These are phyloP conservation scores for Nicotiana attenuata DNA, from an alignment of 257 asterid genomes.

Conservation along the genomic window DNA sequence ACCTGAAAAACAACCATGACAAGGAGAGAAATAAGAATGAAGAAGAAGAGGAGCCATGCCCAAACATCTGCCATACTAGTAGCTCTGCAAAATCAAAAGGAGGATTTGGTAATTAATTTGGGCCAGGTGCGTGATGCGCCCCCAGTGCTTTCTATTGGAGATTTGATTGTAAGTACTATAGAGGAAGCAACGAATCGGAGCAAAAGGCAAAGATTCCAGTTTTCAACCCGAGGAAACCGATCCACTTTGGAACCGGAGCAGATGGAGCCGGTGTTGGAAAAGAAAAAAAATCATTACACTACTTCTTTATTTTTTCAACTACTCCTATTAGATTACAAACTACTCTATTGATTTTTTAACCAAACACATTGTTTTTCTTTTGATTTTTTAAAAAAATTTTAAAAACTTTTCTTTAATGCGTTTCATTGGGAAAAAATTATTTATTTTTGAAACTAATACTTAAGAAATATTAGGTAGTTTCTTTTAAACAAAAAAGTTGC, in stretches of 20 bases:
- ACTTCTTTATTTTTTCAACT: too few relatives aligned
- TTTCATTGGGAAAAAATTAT: too few relatives aligned
- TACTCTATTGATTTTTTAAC: too few relatives aligned
- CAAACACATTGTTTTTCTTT: too few relatives aligned
- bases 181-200: constrained; percentile 4
- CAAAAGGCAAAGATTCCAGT: not conserved
- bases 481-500: too few relatives aligned
- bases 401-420: too few relatives aligned
- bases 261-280: too few relatives aligned
- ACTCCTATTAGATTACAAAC: too few relatives aligned
- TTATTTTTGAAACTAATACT: too few relatives aligned
- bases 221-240: not conserved
- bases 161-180: not conserved
- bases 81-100: not conserved
- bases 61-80: constrained; percentile 53
- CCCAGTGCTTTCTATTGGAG: not conserved
- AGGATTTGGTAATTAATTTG: not conserved
- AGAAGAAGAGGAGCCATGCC: constrained; percentile 84
- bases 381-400: too few relatives aligned
- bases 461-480: too few relatives aligned
- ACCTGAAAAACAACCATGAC: constrained; percentile 82
- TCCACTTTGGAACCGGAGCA: not conserved
- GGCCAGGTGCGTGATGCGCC: constrained; percentile 11
- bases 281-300: too few relatives aligned
- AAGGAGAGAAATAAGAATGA: constrained; percentile 57